phyloP scores from a whole-genome alignment of 306 rosid species.

The Dryas drummondii region DNA sequence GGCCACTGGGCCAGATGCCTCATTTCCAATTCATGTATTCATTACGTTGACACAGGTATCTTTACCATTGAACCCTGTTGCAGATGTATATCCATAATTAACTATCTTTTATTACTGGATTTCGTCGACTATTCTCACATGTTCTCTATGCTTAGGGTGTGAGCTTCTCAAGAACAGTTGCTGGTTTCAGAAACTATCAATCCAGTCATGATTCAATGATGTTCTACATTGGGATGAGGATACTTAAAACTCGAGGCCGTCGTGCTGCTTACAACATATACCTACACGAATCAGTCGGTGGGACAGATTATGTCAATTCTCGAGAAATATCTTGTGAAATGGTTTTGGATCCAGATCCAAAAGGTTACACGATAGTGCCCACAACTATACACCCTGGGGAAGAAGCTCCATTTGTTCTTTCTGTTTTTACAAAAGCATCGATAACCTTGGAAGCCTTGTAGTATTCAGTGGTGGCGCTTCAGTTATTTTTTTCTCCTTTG shows the following conservation, averaged over 20 bases:
- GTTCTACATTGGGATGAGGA: conserved; percentile 99
- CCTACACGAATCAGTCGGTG: conserved; percentile 97
- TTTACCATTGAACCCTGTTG: conserved; percentile 1
- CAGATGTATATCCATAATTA: conserved; percentile 7
- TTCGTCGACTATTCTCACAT: conserved; percentile 15
- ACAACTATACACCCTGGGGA: conserved; percentile 98
- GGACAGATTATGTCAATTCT: conserved; percentile 95
- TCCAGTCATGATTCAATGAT: conserved; percentile 95
- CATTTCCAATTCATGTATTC: conserved; percentile 87
- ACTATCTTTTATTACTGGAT: neutral
- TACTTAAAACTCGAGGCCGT: conserved; percentile 96
- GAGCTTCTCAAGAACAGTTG: conserved; percentile 95
- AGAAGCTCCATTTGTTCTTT: conserved; percentile 99
- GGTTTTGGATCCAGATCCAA: conserved; percentile 98
- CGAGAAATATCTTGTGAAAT: conserved; percentile 98
- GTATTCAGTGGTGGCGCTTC: conserved; percentile 32
- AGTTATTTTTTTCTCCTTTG: conserved; percentile 29
- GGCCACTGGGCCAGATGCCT: conserved; percentile 94
- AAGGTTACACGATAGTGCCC: conserved; percentile 97
- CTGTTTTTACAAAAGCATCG: conserved; percentile 97
- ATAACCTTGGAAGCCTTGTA: conserved; percentile 83
- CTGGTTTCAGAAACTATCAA: conserved; percentile 96
- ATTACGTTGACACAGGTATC: conserved; percentile 94
- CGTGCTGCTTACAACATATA: conserved; percentile 94
- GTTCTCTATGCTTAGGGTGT: conserved; percentile 66